Evolutionary conservation across 108 stramenopile species (phyloP), one percentile per base, ranked within the genome.

Genomic region (Aurantiochytrium sp.): DNA sequence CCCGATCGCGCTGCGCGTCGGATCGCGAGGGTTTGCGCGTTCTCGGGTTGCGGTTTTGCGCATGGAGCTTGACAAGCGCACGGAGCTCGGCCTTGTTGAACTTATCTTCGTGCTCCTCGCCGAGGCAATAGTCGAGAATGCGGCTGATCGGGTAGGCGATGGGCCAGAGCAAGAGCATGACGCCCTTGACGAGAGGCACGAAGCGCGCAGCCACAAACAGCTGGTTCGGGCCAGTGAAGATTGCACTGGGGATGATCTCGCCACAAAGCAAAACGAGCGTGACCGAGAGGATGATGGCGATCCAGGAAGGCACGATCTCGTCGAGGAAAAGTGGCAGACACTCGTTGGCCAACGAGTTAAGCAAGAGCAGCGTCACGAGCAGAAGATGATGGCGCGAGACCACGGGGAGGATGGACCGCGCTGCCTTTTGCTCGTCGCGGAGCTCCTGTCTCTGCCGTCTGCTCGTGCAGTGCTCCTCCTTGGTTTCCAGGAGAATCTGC

Each of bases 291-390:
- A 98, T 91, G 58, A 98, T 94, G 4, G 98, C 96, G 5, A 95
- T 90, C 60, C 93, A 94, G 14, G 92, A 90, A 10, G 97, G 96
- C 5, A 98, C 94, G 47, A 98, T 89, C 57, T 95, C 92, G 87
- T 98, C 97, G 69, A 98, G 87, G 87, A 99, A 98, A 14, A 99
- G 88, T 12, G 99, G 98, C 51, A 99, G 92, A 0, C 97, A 96
- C 90, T 99, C 97, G 89, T 96, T 97, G 28, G 96, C 96, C 35
- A 95, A 87, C 8, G 96, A 92, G 90, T 99, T 99, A 89, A 97
- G 72, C 4, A 99, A 92, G n/a, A 99, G 92, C 21, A 99, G 89
- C 4, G 98, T 96, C 29, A 98, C 98, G 23, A 99, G 93, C 5
- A 98, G 89, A 58, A 94, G 90, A 91, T 99, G 98, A 73, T 98